Conservation (phyloP, 495 filamentous ascomycete species). For the Penicillium waksmanii region DNA sequence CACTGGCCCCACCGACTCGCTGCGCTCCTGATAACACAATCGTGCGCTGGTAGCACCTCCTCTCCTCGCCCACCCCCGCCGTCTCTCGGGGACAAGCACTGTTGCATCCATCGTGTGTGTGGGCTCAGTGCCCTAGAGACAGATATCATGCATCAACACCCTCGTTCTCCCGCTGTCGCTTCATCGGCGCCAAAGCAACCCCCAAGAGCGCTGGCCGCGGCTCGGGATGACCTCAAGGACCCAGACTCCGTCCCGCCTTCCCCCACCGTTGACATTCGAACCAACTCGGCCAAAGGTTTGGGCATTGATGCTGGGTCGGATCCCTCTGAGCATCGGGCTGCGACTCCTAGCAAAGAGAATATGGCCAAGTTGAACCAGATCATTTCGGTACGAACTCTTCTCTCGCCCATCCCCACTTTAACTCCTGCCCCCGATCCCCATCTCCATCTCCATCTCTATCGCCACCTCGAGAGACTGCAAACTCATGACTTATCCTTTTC, state of each 20-base stretch:
- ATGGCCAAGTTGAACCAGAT: slow-evolving; percentile 85
- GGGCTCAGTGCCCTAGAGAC: background rate
- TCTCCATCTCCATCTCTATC: slow-evolving; percentile 8
- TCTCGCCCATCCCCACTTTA: slow-evolving; percentile 5
- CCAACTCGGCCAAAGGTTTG: slow-evolving; percentile 39
- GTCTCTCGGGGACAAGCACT: slow-evolving; percentile 21
- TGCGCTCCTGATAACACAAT: slow-evolving; percentile 41
- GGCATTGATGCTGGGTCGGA: slow-evolving; percentile 50
- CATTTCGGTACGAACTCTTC: slow-evolving; percentile 69
- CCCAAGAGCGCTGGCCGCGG: slow-evolving; percentile 61
- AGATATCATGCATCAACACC: slow-evolving; percentile 77
- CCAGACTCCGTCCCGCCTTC: slow-evolving; percentile 42
- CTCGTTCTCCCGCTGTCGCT: slow-evolving; percentile 61
- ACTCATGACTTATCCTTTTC: slow-evolving; percentile 6
- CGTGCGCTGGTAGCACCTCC: slow-evolving; percentile 30
- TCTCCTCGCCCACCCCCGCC: slow-evolving; percentile 18
- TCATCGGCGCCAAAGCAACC: slow-evolving; percentile 68
- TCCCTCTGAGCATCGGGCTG: slow-evolving; percentile 42
- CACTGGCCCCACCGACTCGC: slow-evolving; percentile 31
- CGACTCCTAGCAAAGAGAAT: slow-evolving; percentile 55
- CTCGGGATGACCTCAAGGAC: slow-evolving; percentile 74
- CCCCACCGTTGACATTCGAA: slow-evolving; percentile 41
- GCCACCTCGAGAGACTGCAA: background rate
- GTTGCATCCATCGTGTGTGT: slow-evolving; percentile 5
- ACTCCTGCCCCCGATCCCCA: background rate